These are phyloP conservation scores for Aspergillus puulaauensis DNA, from an alignment of 2,329 filamentous ascomycete species.

Conservation along the genomic window DNA sequence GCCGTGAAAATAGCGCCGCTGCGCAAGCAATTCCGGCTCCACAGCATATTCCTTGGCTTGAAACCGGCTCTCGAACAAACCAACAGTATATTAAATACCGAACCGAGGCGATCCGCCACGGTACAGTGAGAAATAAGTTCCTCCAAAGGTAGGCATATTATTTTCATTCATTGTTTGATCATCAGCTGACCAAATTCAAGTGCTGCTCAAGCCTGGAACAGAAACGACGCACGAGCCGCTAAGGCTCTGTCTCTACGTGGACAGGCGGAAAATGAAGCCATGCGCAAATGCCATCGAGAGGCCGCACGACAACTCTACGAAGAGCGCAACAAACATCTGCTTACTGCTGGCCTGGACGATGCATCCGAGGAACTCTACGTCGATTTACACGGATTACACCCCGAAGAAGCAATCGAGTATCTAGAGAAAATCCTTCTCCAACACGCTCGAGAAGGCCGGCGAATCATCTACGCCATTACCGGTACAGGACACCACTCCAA, in stretches of 20 bases:
- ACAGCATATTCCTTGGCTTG: constrained; percentile 93
- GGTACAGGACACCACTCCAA: constrained; percentile 97
- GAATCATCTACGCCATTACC: constrained; percentile 90
- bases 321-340: constrained; percentile 75
- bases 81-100: constrained; percentile 93
- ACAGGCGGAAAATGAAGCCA: constrained; percentile 94
- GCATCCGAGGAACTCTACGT: constrained; percentile 77
- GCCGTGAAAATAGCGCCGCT: constrained; percentile 75
- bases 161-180: neutral
- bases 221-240: constrained; percentile 92
- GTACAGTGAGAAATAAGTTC: constrained; percentile 94
- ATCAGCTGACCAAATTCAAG: constrained; percentile 46
- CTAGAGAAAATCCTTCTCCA: constrained; percentile 84
- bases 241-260: constrained; percentile 92
- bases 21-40: constrained; percentile 83
- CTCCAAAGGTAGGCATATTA: constrained; percentile 70
- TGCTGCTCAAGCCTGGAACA: constrained; percentile 97
- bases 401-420: constrained; percentile 94
- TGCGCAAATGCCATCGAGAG: constrained; percentile 95
- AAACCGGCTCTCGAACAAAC: constrained; percentile 87
- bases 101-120: constrained; percentile 95
- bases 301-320: constrained; percentile 90
- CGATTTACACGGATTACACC: constrained; percentile 96
- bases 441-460: constrained; percentile 66
- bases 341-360: constrained; percentile 42